These are phyloP conservation scores for Penicillium frequentans DNA, from an alignment of 2,329 filamentous ascomycete species.

Conservation along the genomic window DNA sequence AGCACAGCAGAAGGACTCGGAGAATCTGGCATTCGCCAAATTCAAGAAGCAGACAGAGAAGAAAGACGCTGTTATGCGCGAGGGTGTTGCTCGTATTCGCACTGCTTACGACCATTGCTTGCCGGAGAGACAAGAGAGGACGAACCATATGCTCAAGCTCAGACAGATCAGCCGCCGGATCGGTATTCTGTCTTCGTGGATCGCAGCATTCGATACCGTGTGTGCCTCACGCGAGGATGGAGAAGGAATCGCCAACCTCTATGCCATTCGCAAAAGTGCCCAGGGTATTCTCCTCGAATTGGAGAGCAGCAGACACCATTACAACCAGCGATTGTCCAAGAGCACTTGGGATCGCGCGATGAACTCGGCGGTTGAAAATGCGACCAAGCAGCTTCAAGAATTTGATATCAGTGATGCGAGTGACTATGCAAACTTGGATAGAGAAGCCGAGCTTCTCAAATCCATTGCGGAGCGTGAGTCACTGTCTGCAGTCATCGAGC, in stretches of 20 bases:
- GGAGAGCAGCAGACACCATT: conserved; percentile 85
- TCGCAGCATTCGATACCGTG: conserved; percentile 83
- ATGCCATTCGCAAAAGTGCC: conserved; percentile 80
- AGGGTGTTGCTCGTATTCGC: conserved; percentile 78
- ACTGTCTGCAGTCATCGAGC: conserved; percentile 73
- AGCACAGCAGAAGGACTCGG: conserved; percentile 86
- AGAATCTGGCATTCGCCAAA: conserved; percentile 77
- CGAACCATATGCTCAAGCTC: conserved; percentile 76
- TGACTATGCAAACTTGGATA: conserved; percentile 70
- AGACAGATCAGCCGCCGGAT: conserved; percentile 83
- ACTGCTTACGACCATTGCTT: conserved; percentile 79
- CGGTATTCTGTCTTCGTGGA: conserved; percentile 83
- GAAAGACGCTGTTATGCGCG: conserved; percentile 70
- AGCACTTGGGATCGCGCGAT: conserved; percentile 84
- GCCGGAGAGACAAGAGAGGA: conserved; percentile 74
- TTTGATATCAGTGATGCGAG: conserved; percentile 65
- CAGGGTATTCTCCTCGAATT: conserved; percentile 85
- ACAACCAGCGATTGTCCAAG: conserved; percentile 78
- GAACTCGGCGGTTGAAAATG: conserved; percentile 84
- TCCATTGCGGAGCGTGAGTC: conserved; percentile 78
- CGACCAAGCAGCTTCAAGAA: conserved; percentile 72
- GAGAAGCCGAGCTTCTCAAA: conserved; percentile 85
- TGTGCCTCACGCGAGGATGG: conserved; percentile 71
- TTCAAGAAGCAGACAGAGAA: conserved; percentile 90
- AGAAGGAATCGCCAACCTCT: conserved; percentile 64